Evolutionary conservation across 441 rosid species (phyloP).

Genomic region (Brassica balearica): DNA sequence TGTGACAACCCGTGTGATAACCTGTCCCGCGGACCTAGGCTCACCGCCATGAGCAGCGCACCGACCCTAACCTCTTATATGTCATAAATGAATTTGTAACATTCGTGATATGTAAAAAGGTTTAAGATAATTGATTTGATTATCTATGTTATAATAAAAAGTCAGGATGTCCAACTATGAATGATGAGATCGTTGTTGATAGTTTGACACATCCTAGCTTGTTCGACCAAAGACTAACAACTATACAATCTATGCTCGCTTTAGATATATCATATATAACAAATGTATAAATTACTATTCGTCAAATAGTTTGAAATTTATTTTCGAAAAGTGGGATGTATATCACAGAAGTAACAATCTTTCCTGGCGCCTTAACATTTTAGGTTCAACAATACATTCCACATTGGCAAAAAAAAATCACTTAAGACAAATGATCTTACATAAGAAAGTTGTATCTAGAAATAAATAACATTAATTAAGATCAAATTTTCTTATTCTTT

Average conservation of each 20-base stretch:
- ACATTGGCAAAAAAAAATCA: no score
- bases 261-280: neutral
- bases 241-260: neutral
- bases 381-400: no score
- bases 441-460: conserved; percentile 23
- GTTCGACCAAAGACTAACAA: neutral
- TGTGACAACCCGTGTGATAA: no score
- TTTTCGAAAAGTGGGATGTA: neutral
- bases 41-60: no score
- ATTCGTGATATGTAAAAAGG: no score
- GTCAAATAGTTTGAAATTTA: neutral
- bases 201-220: neutral
- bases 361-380: neutral
- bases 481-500: conserved; percentile 6
- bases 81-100: no score
- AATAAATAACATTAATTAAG: neutral
- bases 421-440: conserved; percentile 8
- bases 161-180: neutral
- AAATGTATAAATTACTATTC: neutral
- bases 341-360: neutral
- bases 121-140: no score
- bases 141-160: no score
- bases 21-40: no score
- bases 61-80: no score
- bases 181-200: neutral